Percentiles rank a stretch among this genome's conserved stretches.
phyloP scores from a whole-genome alignment of 169 alveolate genomes.

The Prorocentrum cordatum region DNA sequence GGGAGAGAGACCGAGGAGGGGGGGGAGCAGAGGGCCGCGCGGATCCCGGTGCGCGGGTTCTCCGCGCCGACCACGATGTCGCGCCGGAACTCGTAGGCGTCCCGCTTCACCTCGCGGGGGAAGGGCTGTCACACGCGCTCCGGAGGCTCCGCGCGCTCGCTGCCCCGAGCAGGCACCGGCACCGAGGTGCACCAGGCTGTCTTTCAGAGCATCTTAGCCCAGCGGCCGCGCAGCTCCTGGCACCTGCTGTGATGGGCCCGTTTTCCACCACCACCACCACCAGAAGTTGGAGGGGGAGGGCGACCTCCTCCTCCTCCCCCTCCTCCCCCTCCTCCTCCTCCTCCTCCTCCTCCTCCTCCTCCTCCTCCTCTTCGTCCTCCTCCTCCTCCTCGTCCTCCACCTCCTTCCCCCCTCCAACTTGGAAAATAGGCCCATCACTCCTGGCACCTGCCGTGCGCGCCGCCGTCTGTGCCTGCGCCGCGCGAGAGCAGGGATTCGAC shows the following conservation, averaged over 20 bases:
- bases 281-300: constrained; percentile 39
- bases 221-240: constrained; percentile 11
- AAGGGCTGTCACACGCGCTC: too few relatives aligned
- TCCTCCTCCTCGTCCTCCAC: background rate
- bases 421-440: too few relatives aligned
- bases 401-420: background rate
- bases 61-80: constrained; percentile 73
- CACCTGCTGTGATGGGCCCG: constrained; percentile 74
- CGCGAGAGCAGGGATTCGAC: too few relatives aligned
- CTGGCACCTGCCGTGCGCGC: too few relatives aligned
- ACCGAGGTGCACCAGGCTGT: background rate
- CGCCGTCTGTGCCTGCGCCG: too few relatives aligned
- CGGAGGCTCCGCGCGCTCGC: background rate
- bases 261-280: constrained; percentile 73
- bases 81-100: constrained; percentile 82
- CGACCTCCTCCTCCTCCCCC: constrained; percentile 72
- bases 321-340: constrained; percentile 72
- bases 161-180: background rate
- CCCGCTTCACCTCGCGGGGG: constrained; percentile 76
- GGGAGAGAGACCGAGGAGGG: background rate
- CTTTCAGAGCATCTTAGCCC: background rate
- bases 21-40: too few relatives aligned
- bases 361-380: constrained; percentile 70
- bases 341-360: constrained; percentile 16
- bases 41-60: constrained; percentile 32